Base-by-base conservation (phyloP, 768 basidiomycete genomes). In the Leccinum barrowsii region DNA sequence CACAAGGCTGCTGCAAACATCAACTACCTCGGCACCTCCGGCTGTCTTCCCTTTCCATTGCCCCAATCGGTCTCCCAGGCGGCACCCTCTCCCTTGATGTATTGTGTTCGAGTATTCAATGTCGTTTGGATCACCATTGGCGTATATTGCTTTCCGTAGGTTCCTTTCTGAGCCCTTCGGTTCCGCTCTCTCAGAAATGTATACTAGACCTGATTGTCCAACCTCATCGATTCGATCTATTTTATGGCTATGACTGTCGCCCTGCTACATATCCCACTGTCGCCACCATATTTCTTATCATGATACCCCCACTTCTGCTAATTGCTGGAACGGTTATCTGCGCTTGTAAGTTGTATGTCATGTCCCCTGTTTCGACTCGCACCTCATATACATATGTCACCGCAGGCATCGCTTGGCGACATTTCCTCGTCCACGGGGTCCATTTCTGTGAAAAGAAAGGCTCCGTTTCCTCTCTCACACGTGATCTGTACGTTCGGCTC, bases 111-210 rank as follows among this genome's bases (percentile, higher is more conserved):
- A 87, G 37, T 54, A 75, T 42, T 34, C 75, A 7, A 65, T 84
- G 53, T 86, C 85, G 63, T 78, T 82, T 60, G 70, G 77, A 2
- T 47, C 88, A 17, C 88, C 89, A 44, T 40, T 82, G 40, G 52
- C 85, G 19, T 85, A 83, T 65, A 81, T 84, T 74, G 70, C 73
- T 21, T 68, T 87, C 7, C 85, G 85, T 89, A 64, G 60, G 85
- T 64, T 24, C 35, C 12, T 1, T 13, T 34, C 24, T 12, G 12
- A 34, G 34, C 56, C 7, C 12, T 56, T 35, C 1, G 0, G 26
- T 22, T 46, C 22, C 15, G 40, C 57, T 57, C 40, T 37, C 37
- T 42, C n/a, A 42, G 10, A n/a, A 55, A 58, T 52, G 30, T 24
- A 19, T 8, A 6, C 32, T 54, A 78, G 79, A 78, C 50, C 56